Evolutionary conservation across 2,329 filamentous ascomycete species (phyloP).

Genomic region (Xylariaceae sp.): DNA sequence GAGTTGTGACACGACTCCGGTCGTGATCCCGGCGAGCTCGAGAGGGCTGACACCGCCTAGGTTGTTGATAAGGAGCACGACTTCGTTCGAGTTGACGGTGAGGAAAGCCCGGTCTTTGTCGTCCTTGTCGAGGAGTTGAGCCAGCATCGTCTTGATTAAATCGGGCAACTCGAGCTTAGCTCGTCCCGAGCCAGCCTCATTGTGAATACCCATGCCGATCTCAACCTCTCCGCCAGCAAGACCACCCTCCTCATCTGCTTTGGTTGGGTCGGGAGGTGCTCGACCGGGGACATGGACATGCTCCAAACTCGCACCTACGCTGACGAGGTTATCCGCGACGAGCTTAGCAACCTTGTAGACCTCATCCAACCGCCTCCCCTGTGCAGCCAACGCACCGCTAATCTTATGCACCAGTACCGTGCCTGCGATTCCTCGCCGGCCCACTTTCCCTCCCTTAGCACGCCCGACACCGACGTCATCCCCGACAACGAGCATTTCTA

Average conservation of each 20-base stretch:
- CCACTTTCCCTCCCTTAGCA: constrained; percentile 81
- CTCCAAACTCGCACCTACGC: constrained; percentile 78
- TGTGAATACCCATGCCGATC: constrained; percentile 76
- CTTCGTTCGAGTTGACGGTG: constrained; percentile 57
- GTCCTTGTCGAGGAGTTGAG: constrained; percentile 60
- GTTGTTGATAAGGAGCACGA: constrained; percentile 71
- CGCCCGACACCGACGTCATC: constrained; percentile 90
- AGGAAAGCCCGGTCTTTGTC: constrained; percentile 71
- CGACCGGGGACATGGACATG: constrained; percentile 93
- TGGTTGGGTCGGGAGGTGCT: constrained; percentile 43
- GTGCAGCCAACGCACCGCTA: constrained; percentile 74
- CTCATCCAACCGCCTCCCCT: constrained; percentile 63
- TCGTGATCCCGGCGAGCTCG: constrained; percentile 67
- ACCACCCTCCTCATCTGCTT: constrained; percentile 45
- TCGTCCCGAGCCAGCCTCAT: constrained; percentile 57
- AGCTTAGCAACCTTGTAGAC: constrained; percentile 69
- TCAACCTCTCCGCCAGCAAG: constrained; percentile 57
- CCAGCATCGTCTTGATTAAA: constrained; percentile 62
- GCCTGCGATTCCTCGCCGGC: constrained; percentile 83
- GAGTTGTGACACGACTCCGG: constrained; percentile 64
- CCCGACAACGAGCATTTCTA: constrained; percentile 87
- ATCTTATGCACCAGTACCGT: constrained; percentile 92
- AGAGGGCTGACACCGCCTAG: constrained; percentile 69
- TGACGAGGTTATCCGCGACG: constrained; percentile 72
- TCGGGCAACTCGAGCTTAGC: constrained; percentile 49